phyloP scores from a whole-genome alignment of 2,329 filamentous ascomycete species.

The Lachnellula arida region DNA sequence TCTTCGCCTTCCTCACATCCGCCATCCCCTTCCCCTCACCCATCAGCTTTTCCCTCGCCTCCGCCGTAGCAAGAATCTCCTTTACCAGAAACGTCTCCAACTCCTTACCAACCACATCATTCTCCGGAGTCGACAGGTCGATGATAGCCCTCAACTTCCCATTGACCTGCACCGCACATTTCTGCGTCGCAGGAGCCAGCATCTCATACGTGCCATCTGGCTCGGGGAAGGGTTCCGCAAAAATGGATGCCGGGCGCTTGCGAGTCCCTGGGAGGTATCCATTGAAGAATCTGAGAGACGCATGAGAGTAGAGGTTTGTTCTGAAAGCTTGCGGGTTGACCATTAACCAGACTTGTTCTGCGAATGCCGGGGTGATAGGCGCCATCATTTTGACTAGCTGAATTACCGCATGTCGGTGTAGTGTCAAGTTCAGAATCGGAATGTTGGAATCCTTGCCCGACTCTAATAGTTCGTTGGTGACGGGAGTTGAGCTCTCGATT shows the following conservation, averaged over 20 bases:
- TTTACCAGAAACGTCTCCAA: slow-evolving; percentile 57
- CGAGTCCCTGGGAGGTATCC: too few relatives aligned
- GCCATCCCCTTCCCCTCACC: slow-evolving; percentile 36
- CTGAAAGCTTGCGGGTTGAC: slow-evolving; percentile 36
- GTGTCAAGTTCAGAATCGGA: slow-evolving; percentile 13
- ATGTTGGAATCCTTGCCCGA: neutral
- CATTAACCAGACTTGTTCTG: slow-evolving; percentile 73
- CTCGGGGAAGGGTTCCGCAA: slow-evolving; percentile 52
- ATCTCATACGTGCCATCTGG: slow-evolving; percentile 47
- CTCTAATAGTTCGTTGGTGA: neutral
- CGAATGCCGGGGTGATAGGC: slow-evolving; percentile 73
- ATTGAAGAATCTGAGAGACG: too few relatives aligned
- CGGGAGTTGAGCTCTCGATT: slow-evolving; percentile 32
- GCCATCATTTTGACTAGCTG: slow-evolving; percentile 68
- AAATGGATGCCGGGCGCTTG: slow-evolving; percentile 33
- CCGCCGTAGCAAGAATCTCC: slow-evolving; percentile 55
- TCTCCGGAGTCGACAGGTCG: slow-evolving; percentile 52
- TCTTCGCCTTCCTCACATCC: slow-evolving; percentile 50
- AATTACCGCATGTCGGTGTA: slow-evolving; percentile 41
- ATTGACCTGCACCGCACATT: slow-evolving; percentile 71
- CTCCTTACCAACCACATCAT: slow-evolving; percentile 37
- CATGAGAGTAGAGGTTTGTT: neutral
- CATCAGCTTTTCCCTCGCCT: slow-evolving; percentile 49
- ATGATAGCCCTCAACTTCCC: slow-evolving; percentile 69
- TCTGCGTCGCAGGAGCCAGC: slow-evolving; percentile 46